A percentile compares a stretch with the other conserved stretches of the same genome.
These are phyloP conservation scores for Phaeosphaeria sp. DNA, from an alignment of 2,329 filamentous ascomycete species.

Conservation along the genomic window DNA sequence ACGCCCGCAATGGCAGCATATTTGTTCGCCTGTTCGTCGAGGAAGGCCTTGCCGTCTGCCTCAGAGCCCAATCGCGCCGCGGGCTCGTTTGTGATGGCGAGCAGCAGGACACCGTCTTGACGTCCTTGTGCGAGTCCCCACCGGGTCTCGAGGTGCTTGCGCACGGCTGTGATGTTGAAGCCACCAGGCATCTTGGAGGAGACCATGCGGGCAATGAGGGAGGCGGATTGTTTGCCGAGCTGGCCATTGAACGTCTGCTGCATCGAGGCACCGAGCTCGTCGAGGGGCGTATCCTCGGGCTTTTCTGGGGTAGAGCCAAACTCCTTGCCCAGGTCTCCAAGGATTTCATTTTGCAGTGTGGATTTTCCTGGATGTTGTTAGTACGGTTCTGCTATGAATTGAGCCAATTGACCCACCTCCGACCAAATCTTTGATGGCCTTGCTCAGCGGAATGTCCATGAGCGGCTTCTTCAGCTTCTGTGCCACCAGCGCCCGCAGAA, in stretches of 20 bases:
- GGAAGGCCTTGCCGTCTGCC: constrained; percentile 87
- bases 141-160: constrained; percentile 92
- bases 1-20: constrained; percentile 86
- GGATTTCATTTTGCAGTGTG: constrained; percentile 97
- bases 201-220: constrained; percentile 90
- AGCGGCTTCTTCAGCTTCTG: constrained; percentile 98
- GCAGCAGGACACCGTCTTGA: constrained; percentile 87
- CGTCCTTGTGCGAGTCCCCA: constrained; percentile 88
- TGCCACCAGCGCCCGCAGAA: constrained; percentile 86
- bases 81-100: constrained; percentile 93
- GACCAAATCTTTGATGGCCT: constrained; percentile 98
- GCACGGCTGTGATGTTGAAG: constrained; percentile 95
- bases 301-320: constrained; percentile 98
- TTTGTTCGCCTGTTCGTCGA: constrained; percentile 88
- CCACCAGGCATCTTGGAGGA: constrained; percentile 99
- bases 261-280: constrained; percentile 94
- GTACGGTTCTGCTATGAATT: too few relatives aligned
- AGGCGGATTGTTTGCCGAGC: constrained; percentile 94
- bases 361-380: constrained; percentile 76
- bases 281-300: constrained; percentile 94
- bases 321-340: constrained; percentile 96
- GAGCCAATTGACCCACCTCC: constrained; percentile 71
- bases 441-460: constrained; percentile 86
- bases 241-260: constrained; percentile 99
- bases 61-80: constrained; percentile 87